Conservation (phyloP, 2,329 filamentous ascomycete species). For the Hypoxylon sp. region DNA sequence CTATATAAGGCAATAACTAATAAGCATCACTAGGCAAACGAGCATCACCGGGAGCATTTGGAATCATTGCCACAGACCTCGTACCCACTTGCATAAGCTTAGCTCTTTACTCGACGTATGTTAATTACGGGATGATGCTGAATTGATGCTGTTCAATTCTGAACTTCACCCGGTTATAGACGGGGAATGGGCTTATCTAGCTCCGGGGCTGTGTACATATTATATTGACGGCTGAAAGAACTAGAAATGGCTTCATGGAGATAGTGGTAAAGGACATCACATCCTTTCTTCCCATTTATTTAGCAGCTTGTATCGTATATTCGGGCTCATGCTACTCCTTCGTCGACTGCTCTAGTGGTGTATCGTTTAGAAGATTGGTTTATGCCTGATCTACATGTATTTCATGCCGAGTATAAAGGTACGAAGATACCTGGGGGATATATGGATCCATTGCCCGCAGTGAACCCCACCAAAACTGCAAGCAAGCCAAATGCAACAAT, state of each 20-base stretch:
- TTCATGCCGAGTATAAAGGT: slow-evolving; percentile 11
- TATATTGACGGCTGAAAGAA: slow-evolving; percentile 43
- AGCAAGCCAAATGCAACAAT: slow-evolving; percentile 37
- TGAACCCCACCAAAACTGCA: slow-evolving; percentile 50
- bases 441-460: not conserved
- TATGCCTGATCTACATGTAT: slow-evolving; percentile 15
- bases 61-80: slow-evolving; percentile 84
- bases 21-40: slow-evolving; percentile 78
- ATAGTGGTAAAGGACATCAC: slow-evolving; percentile 8
- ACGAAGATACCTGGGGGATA: slow-evolving; percentile 6
- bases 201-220: slow-evolving; percentile 48
- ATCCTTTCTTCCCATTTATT: not conserved
- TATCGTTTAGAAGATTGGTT: slow-evolving; percentile 10
- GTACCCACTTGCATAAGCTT: slow-evolving; percentile 77
- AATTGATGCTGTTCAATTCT: slow-evolving; percentile 32
- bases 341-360: not conserved
- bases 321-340: not conserved
- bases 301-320: slow-evolving; percentile 1
- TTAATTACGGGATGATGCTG: slow-evolving; percentile 18
- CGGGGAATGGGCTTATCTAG: slow-evolving; percentile 34
- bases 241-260: slow-evolving; percentile 40
- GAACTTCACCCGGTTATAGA: slow-evolving; percentile 20
- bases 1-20: slow-evolving; percentile 47
- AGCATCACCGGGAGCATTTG: slow-evolving; percentile 87
- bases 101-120: not conserved